These are phyloP conservation scores for Physcomitrium patens DNA, from an alignment of 225 moss, liverwort and hornwort genomes.

Conservation along the genomic window DNA sequence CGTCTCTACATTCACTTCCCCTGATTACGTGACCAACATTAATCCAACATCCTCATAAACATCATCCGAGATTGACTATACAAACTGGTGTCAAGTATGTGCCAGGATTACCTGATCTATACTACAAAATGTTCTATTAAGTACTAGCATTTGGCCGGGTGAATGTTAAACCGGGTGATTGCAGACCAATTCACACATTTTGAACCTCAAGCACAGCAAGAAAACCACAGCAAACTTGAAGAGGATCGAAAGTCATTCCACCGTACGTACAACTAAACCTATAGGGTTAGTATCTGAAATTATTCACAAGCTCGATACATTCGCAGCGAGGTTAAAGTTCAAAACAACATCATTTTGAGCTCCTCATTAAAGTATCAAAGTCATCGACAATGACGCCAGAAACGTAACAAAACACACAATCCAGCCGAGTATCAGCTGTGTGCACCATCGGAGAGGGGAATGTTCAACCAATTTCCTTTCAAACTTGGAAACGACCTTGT, in stretches of 20 bases:
- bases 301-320: conserved; percentile 1
- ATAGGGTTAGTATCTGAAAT: conserved; percentile 31
- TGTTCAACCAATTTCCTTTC: background rate
- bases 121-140: background rate
- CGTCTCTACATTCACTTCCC: conserved; percentile 43
- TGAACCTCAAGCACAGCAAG: background rate
- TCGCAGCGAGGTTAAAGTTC: background rate
- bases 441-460: background rate
- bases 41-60: background rate
- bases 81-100: conserved; percentile 4
- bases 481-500: background rate
- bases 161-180: background rate
- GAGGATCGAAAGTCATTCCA: background rate
- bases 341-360: conserved; percentile 14
- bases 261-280: background rate
- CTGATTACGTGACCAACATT: conserved; percentile 29
- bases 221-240: background rate
- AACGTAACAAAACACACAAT: background rate
- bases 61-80: background rate
- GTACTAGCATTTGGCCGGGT: conserved; percentile 1
- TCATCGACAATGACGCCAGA: background rate
- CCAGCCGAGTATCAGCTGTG: background rate
- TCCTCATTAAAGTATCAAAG: background rate
- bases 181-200: conserved; percentile 14
- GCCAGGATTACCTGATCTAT: background rate